Base-by-base conservation (phyloP, 2,329 filamentous ascomycete species). In the Lachnellula hyalina region DNA sequence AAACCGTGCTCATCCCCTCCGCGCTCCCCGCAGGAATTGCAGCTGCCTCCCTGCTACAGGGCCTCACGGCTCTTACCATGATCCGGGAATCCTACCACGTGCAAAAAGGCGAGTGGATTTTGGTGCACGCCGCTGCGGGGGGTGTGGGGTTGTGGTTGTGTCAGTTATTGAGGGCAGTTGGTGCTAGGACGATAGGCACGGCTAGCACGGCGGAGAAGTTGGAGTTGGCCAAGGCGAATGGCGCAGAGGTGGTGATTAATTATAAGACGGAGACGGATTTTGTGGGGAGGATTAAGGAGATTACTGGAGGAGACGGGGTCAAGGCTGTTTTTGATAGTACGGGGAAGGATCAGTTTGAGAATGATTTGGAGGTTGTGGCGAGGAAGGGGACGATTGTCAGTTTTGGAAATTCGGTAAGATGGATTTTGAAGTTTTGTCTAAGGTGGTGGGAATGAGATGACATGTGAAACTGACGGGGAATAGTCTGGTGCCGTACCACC, bases 321-420 rank as follows among this genome's bases (percentile, higher is more conserved):
- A 81, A 84, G 60, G 90, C 86, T 9, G 86, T 96, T 34, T 95
- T 91, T 69, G 92, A 96, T 69, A 89, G 89, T 8, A 89, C 96
- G 3, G 92, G 92, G 14, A 90, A 90, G 74, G 79, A 80, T 49
- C 96, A 92, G 0, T 96, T 95, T 73, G 89, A 96, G 63, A 77
- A 82, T 21, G 87, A 86, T 66, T 69, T 96, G 59, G 83, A 91
- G 60, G 81, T 84, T 65, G 78, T 93, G 53, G 87, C 85, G 62
- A 71, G 85, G 60, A 95, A 95, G 76, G 92, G 90, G 4, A 86
- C 78, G 2, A 73, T 96, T 65, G 79, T 90, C 35, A 86, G 83
- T 52, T 96, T 91, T 73, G 90, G 90, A 3, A 96, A 95, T 72
- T 87, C 90, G 9, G 77, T 80, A 69, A 81, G 84, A 51, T 21